Conservation (phyloP, 805 yeast genomes). For the Hanseniaspora clermontiae region DNA sequence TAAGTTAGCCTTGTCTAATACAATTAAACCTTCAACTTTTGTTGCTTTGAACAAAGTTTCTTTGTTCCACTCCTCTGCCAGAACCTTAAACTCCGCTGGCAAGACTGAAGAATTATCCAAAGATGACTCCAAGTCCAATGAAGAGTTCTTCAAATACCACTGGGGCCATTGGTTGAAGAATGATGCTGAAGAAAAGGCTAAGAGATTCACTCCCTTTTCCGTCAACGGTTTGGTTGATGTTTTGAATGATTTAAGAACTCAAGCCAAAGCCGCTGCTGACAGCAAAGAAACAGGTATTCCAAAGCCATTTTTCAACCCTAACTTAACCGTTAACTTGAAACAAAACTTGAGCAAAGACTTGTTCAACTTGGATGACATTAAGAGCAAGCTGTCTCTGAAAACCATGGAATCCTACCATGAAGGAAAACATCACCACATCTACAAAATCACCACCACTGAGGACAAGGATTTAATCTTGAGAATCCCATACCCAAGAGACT, state of each 20-base stretch:
- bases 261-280: constrained; percentile 26
- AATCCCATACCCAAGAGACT: constrained; percentile 68
- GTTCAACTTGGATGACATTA: constrained; percentile 33
- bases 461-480: constrained; percentile 59
- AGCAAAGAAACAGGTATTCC: constrained; percentile 24
- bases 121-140: constrained; percentile 53
- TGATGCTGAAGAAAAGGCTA: constrained; percentile 59
- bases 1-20: not conserved
- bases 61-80: constrained; percentile 6
- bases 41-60: not conserved
- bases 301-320: constrained; percentile 31
- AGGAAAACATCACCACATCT: constrained; percentile 86
- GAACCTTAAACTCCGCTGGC: constrained; percentile 19
- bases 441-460: constrained; percentile 49
- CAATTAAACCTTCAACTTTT: not conserved
- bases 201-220: constrained; percentile 70
- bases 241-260: constrained; percentile 34
- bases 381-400: constrained; percentile 39
- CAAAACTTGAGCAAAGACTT: constrained; percentile 35
- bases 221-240: constrained; percentile 58
- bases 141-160: constrained; percentile 67
- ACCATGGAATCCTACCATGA: constrained; percentile 78
- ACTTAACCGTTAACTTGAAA: constrained; percentile 34
- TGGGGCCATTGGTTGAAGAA: constrained; percentile 94
- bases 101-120: constrained; percentile 44